Evolutionary conservation across 495 filamentous ascomycete species (phyloP).

Genomic region (Schizothecium vesticola): DNA sequence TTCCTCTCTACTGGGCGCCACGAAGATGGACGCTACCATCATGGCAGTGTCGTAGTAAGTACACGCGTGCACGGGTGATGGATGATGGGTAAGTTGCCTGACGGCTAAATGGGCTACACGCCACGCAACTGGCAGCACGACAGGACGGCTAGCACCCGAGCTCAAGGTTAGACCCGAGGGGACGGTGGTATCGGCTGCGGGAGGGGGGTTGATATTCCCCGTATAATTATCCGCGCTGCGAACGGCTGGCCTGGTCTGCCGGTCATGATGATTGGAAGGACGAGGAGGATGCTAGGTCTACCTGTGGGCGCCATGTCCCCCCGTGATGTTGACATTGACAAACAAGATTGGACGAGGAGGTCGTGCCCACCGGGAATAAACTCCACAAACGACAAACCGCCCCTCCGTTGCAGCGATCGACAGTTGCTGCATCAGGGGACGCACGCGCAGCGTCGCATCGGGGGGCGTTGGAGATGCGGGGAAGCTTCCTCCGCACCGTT

Average conservation of each 20-base stretch:
- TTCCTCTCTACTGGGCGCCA: not conserved
- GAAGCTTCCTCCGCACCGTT: slow-evolving; percentile 1
- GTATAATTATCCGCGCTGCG: not conserved
- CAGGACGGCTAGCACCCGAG: not conserved
- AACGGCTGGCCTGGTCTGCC: not conserved
- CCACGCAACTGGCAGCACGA: not conserved
- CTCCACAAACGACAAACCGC: not conserved
- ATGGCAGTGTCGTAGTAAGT: not conserved
- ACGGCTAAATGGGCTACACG: not conserved
- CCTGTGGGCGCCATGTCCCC: too few species aligned
- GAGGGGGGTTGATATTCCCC: not conserved
- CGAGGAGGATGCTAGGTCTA: too few species aligned
- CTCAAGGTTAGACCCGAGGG: not conserved
- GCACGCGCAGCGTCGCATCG: not conserved
- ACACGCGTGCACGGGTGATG: not conserved
- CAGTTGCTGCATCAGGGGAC: not conserved
- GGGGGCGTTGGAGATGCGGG: not conserved
- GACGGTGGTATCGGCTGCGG: not conserved
- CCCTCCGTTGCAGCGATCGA: not conserved
- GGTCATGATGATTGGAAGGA: not conserved
- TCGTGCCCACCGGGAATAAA: not conserved
- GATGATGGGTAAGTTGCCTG: not conserved
- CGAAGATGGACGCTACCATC: not conserved
- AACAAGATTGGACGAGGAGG: not conserved
- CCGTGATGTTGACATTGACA: not conserved